Conservation (phyloP, 2,329 filamentous ascomycete species). For the Didymella sp. region DNA sequence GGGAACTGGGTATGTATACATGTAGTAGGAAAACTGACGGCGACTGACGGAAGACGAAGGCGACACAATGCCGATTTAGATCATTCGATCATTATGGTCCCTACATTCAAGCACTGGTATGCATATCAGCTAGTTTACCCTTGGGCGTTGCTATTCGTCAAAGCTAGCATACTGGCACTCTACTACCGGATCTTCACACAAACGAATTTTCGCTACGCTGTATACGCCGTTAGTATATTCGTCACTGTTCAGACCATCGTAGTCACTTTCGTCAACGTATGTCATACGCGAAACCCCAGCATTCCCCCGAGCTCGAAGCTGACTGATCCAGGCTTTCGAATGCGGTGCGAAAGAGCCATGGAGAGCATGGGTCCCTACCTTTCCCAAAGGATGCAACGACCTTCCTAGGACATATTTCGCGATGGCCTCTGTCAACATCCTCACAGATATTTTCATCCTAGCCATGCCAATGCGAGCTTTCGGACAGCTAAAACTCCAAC, state of each 20-base stretch:
- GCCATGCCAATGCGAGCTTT: constrained; percentile 29
- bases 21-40: background rate
- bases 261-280: constrained; percentile 26
- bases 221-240: background rate
- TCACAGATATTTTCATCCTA: constrained; percentile 29
- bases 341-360: constrained; percentile 21
- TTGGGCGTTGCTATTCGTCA: constrained; percentile 31
- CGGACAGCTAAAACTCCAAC: constrained; percentile 24
- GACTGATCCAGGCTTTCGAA: constrained; percentile 27
- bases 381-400: constrained; percentile 33
- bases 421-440: constrained; percentile 28
- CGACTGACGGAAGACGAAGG: constrained; percentile 10
- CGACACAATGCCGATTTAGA: constrained; percentile 21
- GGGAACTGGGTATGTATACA: constrained; percentile 23
- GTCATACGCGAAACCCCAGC: background rate
- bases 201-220: constrained; percentile 17
- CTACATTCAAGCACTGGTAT: constrained; percentile 34
- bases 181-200: constrained; percentile 32
- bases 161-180: constrained; percentile 32
- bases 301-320: background rate
- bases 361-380: constrained; percentile 27
- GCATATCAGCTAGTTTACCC: constrained; percentile 37
- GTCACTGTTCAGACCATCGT: background rate
- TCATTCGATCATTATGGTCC: constrained; percentile 19
- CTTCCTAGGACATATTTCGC: constrained; percentile 28